Evolutionary conservation across 495 filamentous ascomycete genomes (phyloP), one percentile per base, ranked within the genome.

Genomic region (Bombardia bombarda): DNA sequence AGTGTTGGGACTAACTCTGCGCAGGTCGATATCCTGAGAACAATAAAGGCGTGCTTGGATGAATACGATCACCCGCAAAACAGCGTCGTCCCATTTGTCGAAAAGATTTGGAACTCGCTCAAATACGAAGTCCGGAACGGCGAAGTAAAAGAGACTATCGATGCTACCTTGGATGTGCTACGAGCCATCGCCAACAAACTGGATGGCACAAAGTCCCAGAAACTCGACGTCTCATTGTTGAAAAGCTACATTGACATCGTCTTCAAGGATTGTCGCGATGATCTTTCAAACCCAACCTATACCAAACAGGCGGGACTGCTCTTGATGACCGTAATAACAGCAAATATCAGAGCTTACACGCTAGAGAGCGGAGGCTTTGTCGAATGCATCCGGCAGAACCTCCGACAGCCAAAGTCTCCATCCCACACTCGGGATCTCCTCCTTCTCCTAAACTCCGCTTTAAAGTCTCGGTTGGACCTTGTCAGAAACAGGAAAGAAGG

Each of bases 101-200:
- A 61, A 25, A 68, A 69, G 38, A 60, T 76, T 34, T 78, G 74
- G 74, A 61, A 65, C 32, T 66, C 67, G 1, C 62, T 78, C 32
- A 77, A 78, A 47, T 78, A 75, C 43, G 74, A 78, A 40, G 66
- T 78, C n/a, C 70, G 69, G 36, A 77, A 77, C 34, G 72, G 73
- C 4, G 70, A 73, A 39, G 61, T 70, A 22, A 67, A 69, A 34
- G 72, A 75, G 19, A 68, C 60, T 5, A 70, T 74, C 12, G 57
- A 68, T 32, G 66, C 57, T 4, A 68, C 73, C 7, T 49, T 75
- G 6, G 59, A 70, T 4, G 67, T 74, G 16, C 56, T 78, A 24
- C 51, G 58, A 5, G 56, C 65, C 32, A 64, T 75, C 13, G 57
- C 68, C 0, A 52, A 50, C 31, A 59, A 51, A 22, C 66, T 72